Base-by-base conservation (phyloP, 176 grass and related monocot genomes). In the Carex scoparia region DNA sequence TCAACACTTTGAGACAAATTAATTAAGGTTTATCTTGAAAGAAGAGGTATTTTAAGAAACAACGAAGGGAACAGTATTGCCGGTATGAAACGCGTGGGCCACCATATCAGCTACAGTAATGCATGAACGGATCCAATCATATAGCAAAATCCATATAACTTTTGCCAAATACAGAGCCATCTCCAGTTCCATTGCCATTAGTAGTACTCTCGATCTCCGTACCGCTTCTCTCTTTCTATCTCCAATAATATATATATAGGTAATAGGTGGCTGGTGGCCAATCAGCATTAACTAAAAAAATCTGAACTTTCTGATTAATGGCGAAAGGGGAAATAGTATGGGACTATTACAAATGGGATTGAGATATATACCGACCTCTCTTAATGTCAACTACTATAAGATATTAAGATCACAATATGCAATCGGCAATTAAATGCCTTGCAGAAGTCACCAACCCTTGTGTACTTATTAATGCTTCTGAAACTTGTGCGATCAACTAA, bases 111-210 rank as follows among this genome's bases (percentile, higher is more conserved):
- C 58, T 11, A 61, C 61, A 42, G 56, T 64, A 63, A 81, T 46
- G 37, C 79, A 65, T 5, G 42, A 64, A 64, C 58, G n/a, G 55
- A 62, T 81, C 79, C 79, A 81, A 64, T 81, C 79, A 65, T 48
- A 46, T 35, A 81, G 79, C 32, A 44, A 42, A 42, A 81, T 15
- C 57, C 79, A 64, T 64, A 81, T 23, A 27, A 64, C 13, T 9
- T 64, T 81, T 81, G 32, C 9, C 61, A 81, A 42, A 40, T 81
- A 62, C 14, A 81, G 3, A 14, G 33, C 57, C 10, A 81, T 11
- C 56, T 61, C 79, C 56, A 46, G 4, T 6, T 81, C 79, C 79
- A 81, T 81, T 40, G 77, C 27, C 55, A 80, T 80, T 31, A 32
- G 8, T 49, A 49, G 48, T 49, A 10, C 48, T 49, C 8, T 49